phyloP scores from a whole-genome alignment of 352 stramenopile species.

The Phytopythium sindhum region DNA sequence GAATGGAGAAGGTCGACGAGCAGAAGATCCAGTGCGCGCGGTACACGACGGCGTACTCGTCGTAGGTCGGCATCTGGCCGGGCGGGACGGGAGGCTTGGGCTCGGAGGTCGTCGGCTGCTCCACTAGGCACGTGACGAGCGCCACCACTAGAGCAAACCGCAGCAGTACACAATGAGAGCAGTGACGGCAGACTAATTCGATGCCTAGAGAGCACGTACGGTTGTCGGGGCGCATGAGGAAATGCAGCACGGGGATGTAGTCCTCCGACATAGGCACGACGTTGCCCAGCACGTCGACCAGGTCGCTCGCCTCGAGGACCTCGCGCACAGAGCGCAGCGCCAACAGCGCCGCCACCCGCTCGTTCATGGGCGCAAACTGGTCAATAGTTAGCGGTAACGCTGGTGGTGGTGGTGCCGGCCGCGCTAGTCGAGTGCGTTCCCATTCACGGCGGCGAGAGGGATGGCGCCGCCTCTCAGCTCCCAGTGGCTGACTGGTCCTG shows the following conservation, averaged over 20 bases:
- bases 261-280: constrained; percentile 48
- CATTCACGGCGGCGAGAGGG: neutral
- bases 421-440: neutral
- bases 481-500: neutral
- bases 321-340: constrained; percentile 35
- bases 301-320: constrained; percentile 41
- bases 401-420: neutral
- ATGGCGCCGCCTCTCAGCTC: neutral
- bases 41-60: constrained; percentile 58
- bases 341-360: constrained; percentile 47
- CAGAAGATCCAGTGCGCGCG: constrained; percentile 65
- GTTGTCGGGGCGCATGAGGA: constrained; percentile 61
- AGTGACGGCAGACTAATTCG: neutral
- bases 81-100: constrained; percentile 1
- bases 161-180: neutral
- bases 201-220: constrained; percentile 18
- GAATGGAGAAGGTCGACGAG: constrained; percentile 48
- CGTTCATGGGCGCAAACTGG: constrained; percentile 25
- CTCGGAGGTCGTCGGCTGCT: constrained; percentile 23
- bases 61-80: constrained; percentile 47
- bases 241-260: constrained; percentile 57
- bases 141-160: constrained; percentile 24
- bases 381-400: neutral
- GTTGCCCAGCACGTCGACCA: constrained; percentile 42
- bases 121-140: constrained; percentile 45